phyloP scores from a whole-genome alignment of 768 basidiomycete genomes.

The Brasilioporus rufonigricans region DNA sequence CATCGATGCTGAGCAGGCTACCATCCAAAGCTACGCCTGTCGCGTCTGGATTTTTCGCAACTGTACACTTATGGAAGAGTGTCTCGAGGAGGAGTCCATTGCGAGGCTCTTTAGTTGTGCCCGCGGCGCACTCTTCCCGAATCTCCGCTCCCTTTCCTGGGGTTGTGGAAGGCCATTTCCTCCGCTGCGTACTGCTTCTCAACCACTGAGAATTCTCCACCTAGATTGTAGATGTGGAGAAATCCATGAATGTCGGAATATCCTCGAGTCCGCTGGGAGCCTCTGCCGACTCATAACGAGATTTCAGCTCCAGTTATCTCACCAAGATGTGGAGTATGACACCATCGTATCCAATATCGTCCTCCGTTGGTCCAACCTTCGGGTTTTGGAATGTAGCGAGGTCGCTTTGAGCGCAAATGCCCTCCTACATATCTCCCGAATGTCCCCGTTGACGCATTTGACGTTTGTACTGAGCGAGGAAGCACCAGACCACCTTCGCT shows the following conservation, averaged over 20 bases:
- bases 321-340: background rate
- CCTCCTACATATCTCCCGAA: background rate
- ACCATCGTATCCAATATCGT: background rate
- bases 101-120: background rate
- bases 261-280: background rate
- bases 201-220: background rate
- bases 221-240: background rate
- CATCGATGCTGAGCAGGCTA: constrained; percentile 1
- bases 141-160: background rate
- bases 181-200: background rate
- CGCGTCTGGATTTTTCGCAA: constrained; percentile 6
- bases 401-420: background rate
- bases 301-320: background rate
- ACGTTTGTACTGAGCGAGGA: background rate
- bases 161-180: background rate
- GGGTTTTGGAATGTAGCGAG: background rate
- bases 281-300: background rate
- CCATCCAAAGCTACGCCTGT: background rate
- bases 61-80: background rate
- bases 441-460: background rate
- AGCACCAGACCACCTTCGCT: background rate
- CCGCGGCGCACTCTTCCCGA: background rate
- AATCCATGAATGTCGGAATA: background rate
- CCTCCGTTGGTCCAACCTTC: constrained; percentile 3
- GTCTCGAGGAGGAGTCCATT: background rate